phyloP scores from a whole-genome alignment of 1,284 basidiomycete genomes.

The Xanthoconium separans region DNA sequence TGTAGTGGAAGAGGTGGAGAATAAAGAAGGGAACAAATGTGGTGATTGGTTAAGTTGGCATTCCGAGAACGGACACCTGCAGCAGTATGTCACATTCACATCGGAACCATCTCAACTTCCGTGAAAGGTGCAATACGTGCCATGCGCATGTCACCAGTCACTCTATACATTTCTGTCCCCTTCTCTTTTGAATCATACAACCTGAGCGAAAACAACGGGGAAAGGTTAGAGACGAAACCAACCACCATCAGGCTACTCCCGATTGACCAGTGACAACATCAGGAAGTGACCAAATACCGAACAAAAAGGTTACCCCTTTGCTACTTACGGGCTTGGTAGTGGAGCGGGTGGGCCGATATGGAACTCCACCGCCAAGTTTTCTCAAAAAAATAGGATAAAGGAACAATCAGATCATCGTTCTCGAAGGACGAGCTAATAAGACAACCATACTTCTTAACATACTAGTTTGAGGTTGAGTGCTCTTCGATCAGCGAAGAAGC shows the following conservation, averaged over 20 bases:
- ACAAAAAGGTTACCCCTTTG: conserved; percentile 18
- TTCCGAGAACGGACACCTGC: conserved; percentile 15
- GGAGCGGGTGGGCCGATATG: conserved; percentile 9
- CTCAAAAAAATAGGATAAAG: conserved; percentile 7
- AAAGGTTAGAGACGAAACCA: conserved; percentile 16
- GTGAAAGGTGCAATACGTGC: conserved; percentile 18
- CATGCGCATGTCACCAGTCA: conserved; percentile 13
- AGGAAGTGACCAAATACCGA: conserved; percentile 8
- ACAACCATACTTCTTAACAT: conserved; percentile 27
- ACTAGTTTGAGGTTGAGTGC: conserved; percentile 19
- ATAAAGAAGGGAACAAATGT: conserved; percentile 1
- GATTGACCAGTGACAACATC: conserved; percentile 12
- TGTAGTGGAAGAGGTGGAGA: conserved; percentile 14
- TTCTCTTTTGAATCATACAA: conserved; percentile 30
- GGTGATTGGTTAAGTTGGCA: conserved; percentile 20
- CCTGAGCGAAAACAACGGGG: conserved; percentile 25
- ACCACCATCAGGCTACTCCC: conserved; percentile 13
- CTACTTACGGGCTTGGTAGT: conserved; percentile 20
- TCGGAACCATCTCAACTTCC: conserved; percentile 24
- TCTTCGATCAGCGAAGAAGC: conserved; percentile 28
- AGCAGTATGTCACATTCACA: conserved; percentile 24
- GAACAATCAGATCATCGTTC: conserved; percentile 17
- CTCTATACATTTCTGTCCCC: conserved; percentile 28
- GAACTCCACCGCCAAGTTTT: conserved; percentile 4
- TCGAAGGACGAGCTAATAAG: conserved; percentile 16